Base-by-base conservation (phyloP, 2,329 filamentous ascomycete species). In the Verruconis gallopava region DNA sequence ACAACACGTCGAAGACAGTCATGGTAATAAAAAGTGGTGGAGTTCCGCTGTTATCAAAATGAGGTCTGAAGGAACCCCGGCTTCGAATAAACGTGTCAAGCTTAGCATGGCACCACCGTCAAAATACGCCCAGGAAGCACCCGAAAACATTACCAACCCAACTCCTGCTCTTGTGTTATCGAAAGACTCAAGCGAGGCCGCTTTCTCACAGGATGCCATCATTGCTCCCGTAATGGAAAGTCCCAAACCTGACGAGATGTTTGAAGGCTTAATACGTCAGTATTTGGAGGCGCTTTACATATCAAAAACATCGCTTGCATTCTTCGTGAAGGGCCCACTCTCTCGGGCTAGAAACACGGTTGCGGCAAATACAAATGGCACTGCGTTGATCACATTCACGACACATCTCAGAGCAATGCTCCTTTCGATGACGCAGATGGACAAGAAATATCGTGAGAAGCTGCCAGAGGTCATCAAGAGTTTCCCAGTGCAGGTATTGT, bases 291-390 rank as follows among this genome's bases (percentile, higher is more conserved):
- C 63, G 21, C 50, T 70, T 47, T 69, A 72, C 55, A 50, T 64
- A 9, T 62, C 56, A 5, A 61, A 83, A 71, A 83, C 81, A 22
- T 85, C 83, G 3, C 63, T 89, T 44, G 83, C 83, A 44, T 91
- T 88, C 58, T 88, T 89, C 59, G 79, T 79, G 15, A 91, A 91
- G 63, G 84, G 83, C 1, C 81, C 84, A 1, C 64, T 91, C 15
- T 84, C 83, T 35, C 72, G 82, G 50, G 79, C 81, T 36, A 73
- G 83, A 45, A 80, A 79, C 37, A 73, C 77, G 12, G 85, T 85
- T 17, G 22, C 36, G 6, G 22, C 21, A 3, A 14, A 14, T 48
- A 74, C 78, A 44, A 61, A 76, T 12, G 72, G 77, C 46, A 72
- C 72, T 40, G 74, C 79, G 54, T 64, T 44, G 15, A 15, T 15